Conservation (phyloP, 345 rosid genomes). For the Clausena lansium region DNA sequence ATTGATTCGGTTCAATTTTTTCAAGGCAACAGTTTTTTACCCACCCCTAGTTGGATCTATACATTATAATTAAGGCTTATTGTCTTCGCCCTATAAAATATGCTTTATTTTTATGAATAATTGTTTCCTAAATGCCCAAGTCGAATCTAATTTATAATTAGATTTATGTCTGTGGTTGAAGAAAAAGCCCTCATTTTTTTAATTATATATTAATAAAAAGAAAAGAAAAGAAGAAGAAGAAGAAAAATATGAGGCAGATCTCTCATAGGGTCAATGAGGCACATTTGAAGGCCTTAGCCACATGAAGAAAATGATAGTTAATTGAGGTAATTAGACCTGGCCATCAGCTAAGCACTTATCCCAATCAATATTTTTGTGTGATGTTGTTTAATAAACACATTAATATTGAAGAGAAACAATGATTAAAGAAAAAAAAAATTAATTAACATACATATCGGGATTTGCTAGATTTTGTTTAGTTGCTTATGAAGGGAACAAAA, state of each 20-base stretch:
- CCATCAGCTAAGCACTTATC: background rate
- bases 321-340: background rate
- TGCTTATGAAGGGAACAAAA: too few relatives aligned
- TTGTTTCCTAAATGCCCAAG: too few relatives aligned
- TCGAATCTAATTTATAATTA: too few relatives aligned
- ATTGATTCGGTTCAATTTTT: too few relatives aligned
- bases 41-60: too few relatives aligned
- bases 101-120: background rate
- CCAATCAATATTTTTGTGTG: background rate
- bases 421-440: background rate
- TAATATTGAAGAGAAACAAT: background rate
- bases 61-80: background rate
- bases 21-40: too few relatives aligned
- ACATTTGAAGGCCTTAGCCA: background rate
- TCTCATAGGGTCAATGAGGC: background rate
- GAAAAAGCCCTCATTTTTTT: too few relatives aligned
- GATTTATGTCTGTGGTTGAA: too few relatives aligned
- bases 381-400: background rate
- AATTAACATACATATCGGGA: conserved; percentile 49
- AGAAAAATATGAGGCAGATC: background rate
- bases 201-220: too few relatives aligned
- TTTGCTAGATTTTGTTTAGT: conserved; percentile 62
- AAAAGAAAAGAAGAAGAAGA: background rate
- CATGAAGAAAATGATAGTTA: conserved; percentile 5
- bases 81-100: background rate